Percentiles rank a stretch among this genome's conserved stretches.
Evolutionary conservation across 2,329 filamentous ascomycete species (phyloP).

Genomic region (Trichophyton verrucosum): DNA sequence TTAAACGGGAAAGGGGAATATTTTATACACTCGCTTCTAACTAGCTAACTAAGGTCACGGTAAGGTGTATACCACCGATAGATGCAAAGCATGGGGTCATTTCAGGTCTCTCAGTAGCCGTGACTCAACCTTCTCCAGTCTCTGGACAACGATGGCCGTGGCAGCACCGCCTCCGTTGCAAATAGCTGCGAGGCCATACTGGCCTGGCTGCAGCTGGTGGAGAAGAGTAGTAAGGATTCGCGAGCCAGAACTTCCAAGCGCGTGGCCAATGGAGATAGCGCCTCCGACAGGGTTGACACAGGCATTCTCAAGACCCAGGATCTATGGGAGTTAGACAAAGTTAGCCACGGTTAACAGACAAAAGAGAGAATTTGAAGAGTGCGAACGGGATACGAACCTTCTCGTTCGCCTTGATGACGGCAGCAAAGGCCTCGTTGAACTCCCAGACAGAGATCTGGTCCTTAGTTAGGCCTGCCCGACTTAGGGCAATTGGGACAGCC

Average conservation of each 20-base stretch:
- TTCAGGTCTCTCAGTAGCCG: not conserved
- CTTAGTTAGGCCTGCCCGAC: conserved; percentile 78
- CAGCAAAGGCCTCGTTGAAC: conserved; percentile 96
- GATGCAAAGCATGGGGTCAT: not conserved
- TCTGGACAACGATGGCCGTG: conserved; percentile 82
- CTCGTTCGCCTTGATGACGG: conserved; percentile 86
- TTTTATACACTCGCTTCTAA: not conserved
- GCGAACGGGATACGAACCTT: conserved; percentile 46
- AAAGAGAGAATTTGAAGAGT: not conserved
- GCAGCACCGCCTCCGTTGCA: conserved; percentile 94
- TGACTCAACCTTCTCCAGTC: conserved; percentile 45
- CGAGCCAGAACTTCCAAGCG: conserved; percentile 83
- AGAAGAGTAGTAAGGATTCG: conserved; percentile 80
- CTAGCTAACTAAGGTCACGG: not conserved
- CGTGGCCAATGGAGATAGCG: conserved; percentile 84
- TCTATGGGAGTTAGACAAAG: conserved; percentile 34
- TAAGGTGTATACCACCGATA: not conserved
- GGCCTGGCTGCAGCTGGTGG: conserved; percentile 79
- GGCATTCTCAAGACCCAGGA: conserved; percentile 65
- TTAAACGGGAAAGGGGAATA: not conserved
- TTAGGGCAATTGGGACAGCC: conserved; percentile 78
- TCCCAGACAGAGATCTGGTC: conserved; percentile 93
- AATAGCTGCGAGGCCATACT: conserved; percentile 91
- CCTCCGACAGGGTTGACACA: conserved; percentile 81
- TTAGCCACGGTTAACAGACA: not conserved